Evolutionary conservation across 495 filamentous ascomycete species (phyloP), one percentile per base, ranked within the genome.

Genomic region (Daldinia caldariorum): DNA sequence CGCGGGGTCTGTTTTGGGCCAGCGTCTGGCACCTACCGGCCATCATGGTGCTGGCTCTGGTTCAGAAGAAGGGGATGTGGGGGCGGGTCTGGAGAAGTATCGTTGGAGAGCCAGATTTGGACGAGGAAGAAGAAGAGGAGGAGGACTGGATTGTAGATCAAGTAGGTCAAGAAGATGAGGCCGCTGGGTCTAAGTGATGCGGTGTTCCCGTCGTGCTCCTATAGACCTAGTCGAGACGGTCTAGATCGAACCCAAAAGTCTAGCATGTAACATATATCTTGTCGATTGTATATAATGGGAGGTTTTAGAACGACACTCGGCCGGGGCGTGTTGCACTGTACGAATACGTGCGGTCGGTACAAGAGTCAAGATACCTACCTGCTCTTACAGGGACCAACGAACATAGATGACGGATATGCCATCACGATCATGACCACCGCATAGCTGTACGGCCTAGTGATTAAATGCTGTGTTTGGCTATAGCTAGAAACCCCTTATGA

Each of bases 11-110:
- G 62, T 99, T 99, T 79, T 99, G 95, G 95, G 93, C 95, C 0
- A 96, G 93, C 79, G 93, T 99, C 26, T 99, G 95, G 95, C 94
- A 97, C 81, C 74, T 99, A 39, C 95, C 95, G 0, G 92, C 92
- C 49, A 85, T 97, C 22, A 88, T 99, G 83, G 92, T 97, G 63
- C 81, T 97, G 63, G 96, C 93, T 41, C 91, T 98, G 77, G 88
- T 89, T 51, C 93, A 95, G 76, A 99, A 99, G 87, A 97, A 94
- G 81, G 96, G 94, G 0, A 83, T 98, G 72, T 97, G 93, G 93
- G 87, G 91, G 69, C 85, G 94, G 38, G 86, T 97, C 20, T 97
- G 91, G 91, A 83, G 85, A 60, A 86, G 88, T 37, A 76, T 89
- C 0, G 79, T 87, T 54, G 91, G 91, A 0, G 85, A 87, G 61